Base-by-base conservation (phyloP, 805 yeast genomes). In the Saturnispora sanitii region DNA sequence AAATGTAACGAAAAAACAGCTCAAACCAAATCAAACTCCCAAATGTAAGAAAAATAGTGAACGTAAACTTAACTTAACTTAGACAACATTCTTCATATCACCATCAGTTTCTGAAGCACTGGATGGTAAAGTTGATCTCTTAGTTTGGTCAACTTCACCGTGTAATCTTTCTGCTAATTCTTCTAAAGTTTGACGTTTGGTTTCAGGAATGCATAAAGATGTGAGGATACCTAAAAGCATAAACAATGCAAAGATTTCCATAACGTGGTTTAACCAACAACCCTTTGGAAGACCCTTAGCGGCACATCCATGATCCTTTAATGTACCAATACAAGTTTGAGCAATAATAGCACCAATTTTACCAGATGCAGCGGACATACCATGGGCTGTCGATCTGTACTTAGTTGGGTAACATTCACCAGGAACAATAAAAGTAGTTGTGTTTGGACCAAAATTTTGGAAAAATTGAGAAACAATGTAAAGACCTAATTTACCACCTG, bases 351-450 rank as follows among this genome's bases (percentile, higher is more conserved):
- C 94, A 68, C 95, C 96, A 54, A 85, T 70, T 63, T 86, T 86
- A 71, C 95, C 96, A 26, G 77, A 63, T 38, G 94, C 96, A 53
- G 96, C 95, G 48, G 94, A 85, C 48, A 86, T 72, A 72, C 96
- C 96, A 56, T 86, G 96, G 37, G 95, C 95, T 50, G 94, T 78
- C 18, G 95, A 85, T 79, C 95, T 82, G 68, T 85, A 86, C 71
- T 95, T 79, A 43, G 96, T 86, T 60, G 95, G 96, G 79, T 70
- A 87, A 60, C 77, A 68, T 69, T 86, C 96, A 66, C 94, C 95
- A 35, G 95, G 95, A 57, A 83, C 73, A 56, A 86, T 77, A 61
- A 86, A 86, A 42, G 95, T 86, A 37, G 95, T 87, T 45, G 87
- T 78, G 70, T 86, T 86, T 60, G 96, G 95, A 57, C 95, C 95